A percentile compares a stretch with the other conserved stretches of the same genome.
phyloP scores from a whole-genome alignment of 2,329 filamentous ascomycete genomes.

The Annulohypoxylon truncatum region DNA sequence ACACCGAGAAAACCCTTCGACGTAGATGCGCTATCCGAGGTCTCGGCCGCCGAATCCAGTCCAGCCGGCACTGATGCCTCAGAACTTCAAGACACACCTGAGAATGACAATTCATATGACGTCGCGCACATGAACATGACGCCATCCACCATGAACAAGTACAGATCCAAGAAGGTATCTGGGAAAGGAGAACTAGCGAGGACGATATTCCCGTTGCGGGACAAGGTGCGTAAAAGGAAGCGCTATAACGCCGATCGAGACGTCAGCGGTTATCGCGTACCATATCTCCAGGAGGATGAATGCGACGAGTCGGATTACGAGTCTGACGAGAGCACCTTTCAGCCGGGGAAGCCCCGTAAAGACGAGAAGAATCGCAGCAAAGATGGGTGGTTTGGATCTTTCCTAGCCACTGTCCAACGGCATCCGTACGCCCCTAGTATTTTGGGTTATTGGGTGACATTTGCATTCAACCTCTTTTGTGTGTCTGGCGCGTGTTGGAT shows the following conservation, averaged over 20 bases:
- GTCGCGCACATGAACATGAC: slow-evolving; percentile 59
- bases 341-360: slow-evolving; percentile 41
- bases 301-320: slow-evolving; percentile 62
- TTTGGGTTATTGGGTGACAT: slow-evolving; percentile 68
- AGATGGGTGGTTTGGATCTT: slow-evolving; percentile 56
- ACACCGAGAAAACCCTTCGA: slow-evolving; percentile 71
- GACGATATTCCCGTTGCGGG: slow-evolving; percentile 53
- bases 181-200: slow-evolving; percentile 74
- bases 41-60: slow-evolving; percentile 69
- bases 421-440: slow-evolving; percentile 70
- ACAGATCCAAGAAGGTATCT: slow-evolving; percentile 58
- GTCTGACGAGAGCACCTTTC: slow-evolving; percentile 58
- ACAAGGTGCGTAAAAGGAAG: slow-evolving; percentile 66
- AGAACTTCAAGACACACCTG: slow-evolving; percentile 64
- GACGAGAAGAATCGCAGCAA: slow-evolving; percentile 44
- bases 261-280: slow-evolving; percentile 60
- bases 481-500: slow-evolving; percentile 64
- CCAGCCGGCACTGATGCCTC: slow-evolving; percentile 69
- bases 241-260: slow-evolving; percentile 64
- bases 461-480: slow-evolving; percentile 70
- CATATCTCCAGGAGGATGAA: slow-evolving; percentile 56
- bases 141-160: slow-evolving; percentile 61
- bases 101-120: slow-evolving; percentile 60
- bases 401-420: slow-evolving; percentile 65
- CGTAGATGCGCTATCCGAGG: slow-evolving; percentile 64